phyloP scores from a whole-genome alignment of 306 rosid genomes.

The Prunus campanulata region DNA sequence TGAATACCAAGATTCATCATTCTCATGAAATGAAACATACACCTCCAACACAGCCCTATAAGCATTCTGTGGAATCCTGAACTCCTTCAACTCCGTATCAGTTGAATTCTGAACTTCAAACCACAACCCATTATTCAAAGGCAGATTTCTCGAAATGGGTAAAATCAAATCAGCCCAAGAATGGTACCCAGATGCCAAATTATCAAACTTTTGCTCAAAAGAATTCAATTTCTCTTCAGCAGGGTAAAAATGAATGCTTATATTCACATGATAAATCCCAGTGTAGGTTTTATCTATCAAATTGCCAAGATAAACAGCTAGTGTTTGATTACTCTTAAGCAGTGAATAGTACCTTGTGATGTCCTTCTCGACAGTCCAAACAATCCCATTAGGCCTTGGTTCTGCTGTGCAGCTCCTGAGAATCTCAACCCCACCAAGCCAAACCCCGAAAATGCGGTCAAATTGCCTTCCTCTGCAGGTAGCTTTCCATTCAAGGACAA shows the following conservation, averaged over 20 bases:
- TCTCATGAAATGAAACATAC: no score
- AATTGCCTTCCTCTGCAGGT: conserved; percentile 77
- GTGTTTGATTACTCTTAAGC: conserved; percentile 51
- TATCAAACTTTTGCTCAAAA: conserved; percentile 12
- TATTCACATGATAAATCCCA: conserved; percentile 79
- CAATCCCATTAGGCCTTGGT: conserved; percentile 65
- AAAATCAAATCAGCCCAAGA: conserved; percentile 77
- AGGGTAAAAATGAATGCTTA: conserved; percentile 64
- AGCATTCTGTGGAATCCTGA: no score
- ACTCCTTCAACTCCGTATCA: conserved; percentile 42
- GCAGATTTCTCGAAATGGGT: conserved; percentile 70
- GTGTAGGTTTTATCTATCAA: conserved; percentile 58
- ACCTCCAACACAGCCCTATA: no score
- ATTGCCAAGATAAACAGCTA: conserved; percentile 77
- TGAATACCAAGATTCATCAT: no score
- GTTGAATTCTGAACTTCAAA: conserved; percentile 53
- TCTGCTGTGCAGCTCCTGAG: conserved; percentile 93
- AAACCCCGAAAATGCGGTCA: conserved; percentile 87
- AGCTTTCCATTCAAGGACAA: conserved; percentile 79
- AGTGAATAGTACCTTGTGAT: conserved; percentile 75
- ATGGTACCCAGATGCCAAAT: conserved; percentile 30
- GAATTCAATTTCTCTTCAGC: neutral
- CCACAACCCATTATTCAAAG: conserved; percentile 80
- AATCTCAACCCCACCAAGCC: conserved; percentile 90
- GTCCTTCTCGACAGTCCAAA: conserved; percentile 86